Conservation (phyloP, 805 yeast genomes). For the Sugiyamaella americana region DNA sequence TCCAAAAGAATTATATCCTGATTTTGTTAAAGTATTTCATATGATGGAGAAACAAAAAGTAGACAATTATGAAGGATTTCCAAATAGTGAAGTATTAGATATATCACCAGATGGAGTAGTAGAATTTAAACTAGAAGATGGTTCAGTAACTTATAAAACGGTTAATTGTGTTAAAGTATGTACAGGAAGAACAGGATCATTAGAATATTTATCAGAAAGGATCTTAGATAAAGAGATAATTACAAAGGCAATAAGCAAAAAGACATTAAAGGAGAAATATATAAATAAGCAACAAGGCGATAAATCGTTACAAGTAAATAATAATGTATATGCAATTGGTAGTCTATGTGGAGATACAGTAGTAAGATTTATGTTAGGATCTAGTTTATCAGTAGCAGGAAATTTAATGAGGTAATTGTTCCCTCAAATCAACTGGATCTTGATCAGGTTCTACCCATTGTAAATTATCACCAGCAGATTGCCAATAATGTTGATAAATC, state of each 20-base stretch:
- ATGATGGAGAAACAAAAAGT: constrained; percentile 22
- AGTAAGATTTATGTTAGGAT: constrained; percentile 28
- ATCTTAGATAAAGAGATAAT: constrained; percentile 10
- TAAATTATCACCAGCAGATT: constrained; percentile 75
- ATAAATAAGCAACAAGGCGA: constrained; percentile 7
- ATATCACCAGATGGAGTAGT: constrained; percentile 15
- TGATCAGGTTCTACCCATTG: constrained; percentile 89
- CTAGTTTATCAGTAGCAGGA: constrained; percentile 23
- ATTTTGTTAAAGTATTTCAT: constrained; percentile 24
- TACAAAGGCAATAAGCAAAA: constrained; percentile 7
- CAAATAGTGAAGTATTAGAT: constrained; percentile 18
- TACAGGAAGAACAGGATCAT: constrained; percentile 29
- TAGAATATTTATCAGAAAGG: constrained; percentile 21
- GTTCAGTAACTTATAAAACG: constrained; percentile 7
- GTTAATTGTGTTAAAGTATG: constrained; percentile 20
- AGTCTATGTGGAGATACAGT: constrained; percentile 30
- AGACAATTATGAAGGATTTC: constrained; percentile 18
- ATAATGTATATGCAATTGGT: constrained; percentile 26
- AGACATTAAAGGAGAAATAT: constrained; percentile 8
- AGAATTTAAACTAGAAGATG: constrained; percentile 14
- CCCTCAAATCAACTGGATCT: constrained; percentile 61
- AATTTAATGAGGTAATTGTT: not conserved
- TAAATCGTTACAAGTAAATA: constrained; percentile 1
- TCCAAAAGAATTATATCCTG: constrained; percentile 30
- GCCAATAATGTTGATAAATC: constrained; percentile 75